Conservation (phyloP, 768 basidiomycete genomes). For the Pleurotus salmoneostramineus region DNA sequence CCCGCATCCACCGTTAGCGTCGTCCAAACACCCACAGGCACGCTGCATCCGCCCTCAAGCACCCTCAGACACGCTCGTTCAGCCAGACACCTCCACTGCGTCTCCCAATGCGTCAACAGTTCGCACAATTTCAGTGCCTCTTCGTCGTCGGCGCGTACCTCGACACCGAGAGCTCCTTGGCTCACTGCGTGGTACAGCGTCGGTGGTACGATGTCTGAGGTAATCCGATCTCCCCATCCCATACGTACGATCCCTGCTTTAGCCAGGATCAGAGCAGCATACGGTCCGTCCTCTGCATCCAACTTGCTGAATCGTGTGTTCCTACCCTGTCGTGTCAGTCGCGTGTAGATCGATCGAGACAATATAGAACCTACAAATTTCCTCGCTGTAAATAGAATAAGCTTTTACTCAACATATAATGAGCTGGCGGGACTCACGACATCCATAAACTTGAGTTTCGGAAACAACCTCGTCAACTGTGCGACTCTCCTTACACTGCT, state of each 20-base stretch:
- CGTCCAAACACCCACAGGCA: slow-evolving; percentile 84
- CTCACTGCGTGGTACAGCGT: slow-evolving; percentile 86
- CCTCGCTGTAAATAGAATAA: slow-evolving; percentile 52
- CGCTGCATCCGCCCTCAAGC: slow-evolving; percentile 95
- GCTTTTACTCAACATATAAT: not conserved
- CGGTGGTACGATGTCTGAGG: slow-evolving; percentile 69
- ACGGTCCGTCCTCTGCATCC: slow-evolving; percentile 77
- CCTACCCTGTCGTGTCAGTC: slow-evolving; percentile 30
- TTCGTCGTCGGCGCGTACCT: slow-evolving; percentile 69
- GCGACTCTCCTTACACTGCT: slow-evolving; percentile 92
- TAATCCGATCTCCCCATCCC: slow-evolving; percentile 70
- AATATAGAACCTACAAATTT: slow-evolving; percentile 66
- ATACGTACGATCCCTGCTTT: slow-evolving; percentile 87
- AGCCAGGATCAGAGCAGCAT: slow-evolving; percentile 88
- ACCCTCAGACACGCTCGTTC: slow-evolving; percentile 88
- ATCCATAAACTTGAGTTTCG: slow-evolving; percentile 76
- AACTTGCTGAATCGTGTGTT: slow-evolving; percentile 91
- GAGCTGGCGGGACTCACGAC: slow-evolving; percentile 56
- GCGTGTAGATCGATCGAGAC: not conserved
- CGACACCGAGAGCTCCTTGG: slow-evolving; percentile 89
- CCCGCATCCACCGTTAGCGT: slow-evolving; percentile 29
- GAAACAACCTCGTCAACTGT: slow-evolving; percentile 78
- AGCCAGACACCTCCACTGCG: slow-evolving; percentile 72
- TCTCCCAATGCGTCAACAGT: slow-evolving; percentile 70
- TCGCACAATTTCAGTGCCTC: slow-evolving; percentile 61